phyloP scores from a whole-genome alignment of 352 stramenopile genomes.

The Phytophthora sojae region DNA sequence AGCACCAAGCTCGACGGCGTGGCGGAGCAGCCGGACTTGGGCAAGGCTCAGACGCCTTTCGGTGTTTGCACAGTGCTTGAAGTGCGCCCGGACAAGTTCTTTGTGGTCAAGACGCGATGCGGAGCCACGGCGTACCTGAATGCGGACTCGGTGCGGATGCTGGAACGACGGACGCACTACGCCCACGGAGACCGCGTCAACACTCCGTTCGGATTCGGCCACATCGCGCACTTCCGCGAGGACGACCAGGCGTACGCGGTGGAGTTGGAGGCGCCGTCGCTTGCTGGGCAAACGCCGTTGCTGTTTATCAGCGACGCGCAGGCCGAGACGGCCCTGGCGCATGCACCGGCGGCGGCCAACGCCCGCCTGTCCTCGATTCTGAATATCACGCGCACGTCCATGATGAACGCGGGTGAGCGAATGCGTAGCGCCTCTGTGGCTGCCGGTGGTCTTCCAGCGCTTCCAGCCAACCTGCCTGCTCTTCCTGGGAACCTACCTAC shows the following conservation, averaged over 20 bases:
- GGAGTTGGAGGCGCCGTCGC: slow-evolving; percentile 45
- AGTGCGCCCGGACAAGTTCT: slow-evolving; percentile 60
- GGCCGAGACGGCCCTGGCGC: slow-evolving; percentile 50
- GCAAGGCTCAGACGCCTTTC: slow-evolving; percentile 60
- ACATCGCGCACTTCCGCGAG: slow-evolving; percentile 58
- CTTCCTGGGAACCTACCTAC: slow-evolving; percentile 61
- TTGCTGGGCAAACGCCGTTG: slow-evolving; percentile 36
- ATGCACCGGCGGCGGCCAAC: slow-evolving; percentile 42
- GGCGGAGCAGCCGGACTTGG: slow-evolving; percentile 33
- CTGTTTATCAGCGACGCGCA: slow-evolving; percentile 60
- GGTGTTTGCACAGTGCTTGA: slow-evolving; percentile 57
- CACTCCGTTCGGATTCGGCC: slow-evolving; percentile 59
- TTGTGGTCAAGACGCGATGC: slow-evolving; percentile 59
- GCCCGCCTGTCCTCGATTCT: slow-evolving; percentile 80
- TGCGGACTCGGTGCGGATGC: slow-evolving; percentile 52
- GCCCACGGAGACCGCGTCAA: slow-evolving; percentile 56
- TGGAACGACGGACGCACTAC: slow-evolving; percentile 64
- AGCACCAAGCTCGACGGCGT: slow-evolving; percentile 32
- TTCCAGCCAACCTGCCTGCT: slow-evolving; percentile 38
- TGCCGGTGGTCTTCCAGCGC: slow-evolving; percentile 55
- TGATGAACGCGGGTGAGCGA: slow-evolving; percentile 69
- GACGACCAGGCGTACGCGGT: slow-evolving; percentile 68
- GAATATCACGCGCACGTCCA: slow-evolving; percentile 73
- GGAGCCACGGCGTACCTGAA: slow-evolving; percentile 62
- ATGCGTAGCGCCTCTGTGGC: slow-evolving; percentile 68